Evolutionary conservation across 2,329 filamentous ascomycete genomes (phyloP).

Genomic region (Ophiocordyceps robertsii): DNA sequence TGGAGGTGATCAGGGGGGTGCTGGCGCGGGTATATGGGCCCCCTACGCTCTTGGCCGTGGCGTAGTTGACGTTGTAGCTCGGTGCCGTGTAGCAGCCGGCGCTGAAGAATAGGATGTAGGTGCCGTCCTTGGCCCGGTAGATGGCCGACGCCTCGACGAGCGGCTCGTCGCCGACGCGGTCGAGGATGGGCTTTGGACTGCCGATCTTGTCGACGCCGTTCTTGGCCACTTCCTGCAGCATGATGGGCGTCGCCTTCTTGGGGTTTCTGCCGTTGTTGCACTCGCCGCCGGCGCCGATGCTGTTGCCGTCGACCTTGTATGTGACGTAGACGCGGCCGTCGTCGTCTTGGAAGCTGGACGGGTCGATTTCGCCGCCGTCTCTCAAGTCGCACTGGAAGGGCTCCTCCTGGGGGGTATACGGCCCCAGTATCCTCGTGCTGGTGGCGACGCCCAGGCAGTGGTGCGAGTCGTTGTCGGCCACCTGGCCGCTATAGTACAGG

Average conservation of each 20-base stretch:
- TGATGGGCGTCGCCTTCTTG: not conserved
- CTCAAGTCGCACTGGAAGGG: not conserved
- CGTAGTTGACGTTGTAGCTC: slow-evolving; percentile 1
- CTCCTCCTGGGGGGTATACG: not conserved
- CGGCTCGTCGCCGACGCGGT: not conserved
- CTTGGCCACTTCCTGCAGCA: not conserved
- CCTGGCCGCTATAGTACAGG: slow-evolving; percentile 1
- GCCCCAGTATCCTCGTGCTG: not conserved
- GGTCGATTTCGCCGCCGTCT: slow-evolving; percentile 1
- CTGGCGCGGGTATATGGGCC: not conserved
- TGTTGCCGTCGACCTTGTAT: slow-evolving; percentile 1
- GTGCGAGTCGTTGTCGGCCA: not conserved
- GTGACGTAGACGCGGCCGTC: not conserved
- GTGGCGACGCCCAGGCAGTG: slow-evolving; percentile 1
- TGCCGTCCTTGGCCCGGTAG: not conserved
- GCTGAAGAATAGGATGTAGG: slow-evolving; percentile 1
- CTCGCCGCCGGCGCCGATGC: not conserved
- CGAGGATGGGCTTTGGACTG: not conserved
- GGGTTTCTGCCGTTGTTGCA: slow-evolving; percentile 1
- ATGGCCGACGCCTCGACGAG: slow-evolving; percentile 1
- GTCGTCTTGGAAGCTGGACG: not conserved
- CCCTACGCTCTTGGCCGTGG: not conserved
- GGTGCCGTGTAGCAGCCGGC: not conserved
- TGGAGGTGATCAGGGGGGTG: not conserved
- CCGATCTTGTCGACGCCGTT: slow-evolving; percentile 1